Evolutionary conservation across 129 eudicot genomes (phyloP).

Genomic region (Dittrichia graveolens): DNA sequence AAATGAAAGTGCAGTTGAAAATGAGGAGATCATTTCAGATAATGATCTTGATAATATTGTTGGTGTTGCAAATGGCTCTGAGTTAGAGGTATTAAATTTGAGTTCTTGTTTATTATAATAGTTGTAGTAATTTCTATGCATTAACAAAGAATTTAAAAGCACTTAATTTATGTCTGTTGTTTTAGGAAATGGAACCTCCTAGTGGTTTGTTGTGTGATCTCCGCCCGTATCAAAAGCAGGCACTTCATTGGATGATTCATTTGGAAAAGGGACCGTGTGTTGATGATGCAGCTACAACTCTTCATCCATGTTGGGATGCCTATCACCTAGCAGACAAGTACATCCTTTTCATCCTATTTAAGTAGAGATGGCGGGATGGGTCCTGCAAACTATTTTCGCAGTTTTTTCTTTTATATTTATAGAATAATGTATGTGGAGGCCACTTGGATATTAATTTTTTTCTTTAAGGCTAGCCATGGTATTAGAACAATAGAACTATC

Average conservation of each 20-base stretch:
- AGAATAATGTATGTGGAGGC: too few relatives aligned
- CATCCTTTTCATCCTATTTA: background rate
- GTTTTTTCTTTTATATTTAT: too few relatives aligned
- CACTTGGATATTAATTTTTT: too few relatives aligned
- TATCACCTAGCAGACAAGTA: slow-evolving; percentile 85
- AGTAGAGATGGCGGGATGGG: background rate
- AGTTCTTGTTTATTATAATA: background rate
- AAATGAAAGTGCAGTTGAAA: slow-evolving; percentile 58
- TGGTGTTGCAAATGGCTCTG: slow-evolving; percentile 82
- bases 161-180: background rate
- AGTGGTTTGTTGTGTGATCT: slow-evolving; percentile 75
- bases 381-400: background rate
- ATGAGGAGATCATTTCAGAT: slow-evolving; percentile 76
- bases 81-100: slow-evolving; percentile 64
- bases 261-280: slow-evolving; percentile 74
- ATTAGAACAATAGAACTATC: too few relatives aligned
- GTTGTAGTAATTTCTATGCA: background rate
- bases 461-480: too few relatives aligned
- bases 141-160: background rate
- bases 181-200: slow-evolving; percentile 95
- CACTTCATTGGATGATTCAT: slow-evolving; percentile 88
- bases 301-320: slow-evolving; percentile 99
- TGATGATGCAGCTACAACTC: slow-evolving; percentile 84
- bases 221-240: slow-evolving; percentile 97
- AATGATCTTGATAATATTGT: slow-evolving; percentile 85